Evolutionary conservation across 169 alveolate genomes (phyloP).

Genomic region (Plasmodium knowlesi): DNA sequence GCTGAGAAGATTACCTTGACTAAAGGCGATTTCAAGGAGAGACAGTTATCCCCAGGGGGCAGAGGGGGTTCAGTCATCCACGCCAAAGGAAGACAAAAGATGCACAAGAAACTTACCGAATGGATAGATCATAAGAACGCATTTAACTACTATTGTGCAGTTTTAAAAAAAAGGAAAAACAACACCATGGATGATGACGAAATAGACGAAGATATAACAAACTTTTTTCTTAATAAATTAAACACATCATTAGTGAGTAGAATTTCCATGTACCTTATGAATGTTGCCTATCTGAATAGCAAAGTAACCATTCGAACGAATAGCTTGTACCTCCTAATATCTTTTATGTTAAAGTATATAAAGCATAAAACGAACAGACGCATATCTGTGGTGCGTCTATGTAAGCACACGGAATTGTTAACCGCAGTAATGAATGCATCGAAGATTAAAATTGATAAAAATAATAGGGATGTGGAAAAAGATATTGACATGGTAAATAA

Average conservation of each 20-base stretch:
- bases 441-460: conserved; percentile 38
- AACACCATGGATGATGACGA: conserved; percentile 31
- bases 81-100: neutral
- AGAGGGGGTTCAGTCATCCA: neutral
- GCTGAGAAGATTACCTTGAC: conserved; percentile 42
- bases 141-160: conserved; percentile 28
- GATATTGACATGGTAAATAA: conserved; percentile 11
- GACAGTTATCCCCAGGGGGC: neutral
- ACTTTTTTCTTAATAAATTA: conserved; percentile 11
- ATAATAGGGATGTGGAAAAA: neutral
- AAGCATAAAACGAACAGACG: conserved; percentile 33
- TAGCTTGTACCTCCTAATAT: conserved; percentile 6
- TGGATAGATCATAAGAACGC: conserved; percentile 41
- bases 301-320: conserved; percentile 33
- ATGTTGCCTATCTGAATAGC: conserved; percentile 58
- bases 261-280: conserved; percentile 24
- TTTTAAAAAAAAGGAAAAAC: conserved; percentile 50
- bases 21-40: neutral
- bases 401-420: neutral
- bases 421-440: conserved; percentile 28
- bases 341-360: conserved; percentile 46
- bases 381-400: neutral
- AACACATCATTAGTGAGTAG: neutral
- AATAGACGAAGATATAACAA: conserved; percentile 17
- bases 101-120: neutral